Conservation (phyloP, 2,329 filamentous ascomycete species). For the Penicillium decumbens region DNA sequence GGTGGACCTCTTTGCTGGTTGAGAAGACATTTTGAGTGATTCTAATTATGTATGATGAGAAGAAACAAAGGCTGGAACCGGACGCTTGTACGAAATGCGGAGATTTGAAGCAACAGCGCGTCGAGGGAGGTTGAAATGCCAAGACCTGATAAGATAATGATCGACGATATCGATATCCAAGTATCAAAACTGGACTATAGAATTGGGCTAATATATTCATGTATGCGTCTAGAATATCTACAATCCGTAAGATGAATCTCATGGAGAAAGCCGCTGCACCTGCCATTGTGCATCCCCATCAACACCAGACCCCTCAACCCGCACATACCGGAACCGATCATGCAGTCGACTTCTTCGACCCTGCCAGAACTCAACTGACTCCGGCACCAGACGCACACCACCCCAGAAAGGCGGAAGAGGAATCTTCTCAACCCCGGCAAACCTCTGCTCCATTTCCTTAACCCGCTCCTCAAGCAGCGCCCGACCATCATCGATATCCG, state of each 20-base stretch:
- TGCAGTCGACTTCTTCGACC: constrained; percentile 84
- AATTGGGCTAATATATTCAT: neutral
- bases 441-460: constrained; percentile 67
- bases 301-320: constrained; percentile 58
- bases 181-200: neutral
- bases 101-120: neutral
- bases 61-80: neutral
- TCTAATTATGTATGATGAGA: constrained; percentile 5
- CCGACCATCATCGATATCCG: constrained; percentile 60
- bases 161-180: constrained; percentile 5
- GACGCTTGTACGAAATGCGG: neutral
- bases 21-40: constrained; percentile 5
- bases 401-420: constrained; percentile 95
- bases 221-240: neutral
- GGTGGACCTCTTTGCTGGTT: constrained; percentile 9
- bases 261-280: constrained; percentile 41
- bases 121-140: neutral
- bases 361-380: constrained; percentile 93
- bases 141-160: constrained; percentile 3
- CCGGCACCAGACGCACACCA: constrained; percentile 77
- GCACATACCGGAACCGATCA: constrained; percentile 84
- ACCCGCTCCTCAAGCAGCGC: constrained; percentile 73
- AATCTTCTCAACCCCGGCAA: constrained; percentile 71
- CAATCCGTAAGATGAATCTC: neutral
- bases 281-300: constrained; percentile 34